Conservation (phyloP, 2,329 filamentous ascomycete genomes). For the Mariannaea sp. region DNA sequence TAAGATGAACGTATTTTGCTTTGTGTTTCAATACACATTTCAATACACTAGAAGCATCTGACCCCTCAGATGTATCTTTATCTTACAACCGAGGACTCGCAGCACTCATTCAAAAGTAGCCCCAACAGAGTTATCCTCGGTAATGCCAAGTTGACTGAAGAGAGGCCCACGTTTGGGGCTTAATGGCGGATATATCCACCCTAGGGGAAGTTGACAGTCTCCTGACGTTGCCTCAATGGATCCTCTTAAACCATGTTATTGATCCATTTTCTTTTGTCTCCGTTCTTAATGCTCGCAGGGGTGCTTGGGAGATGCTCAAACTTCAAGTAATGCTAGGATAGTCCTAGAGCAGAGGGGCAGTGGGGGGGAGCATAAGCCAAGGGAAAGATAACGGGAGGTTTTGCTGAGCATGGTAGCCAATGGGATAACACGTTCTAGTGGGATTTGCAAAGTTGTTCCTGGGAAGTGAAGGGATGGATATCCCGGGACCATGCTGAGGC, state of each 20-base stretch:
- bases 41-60: no score
- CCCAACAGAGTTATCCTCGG: slow-evolving; percentile 39
- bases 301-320: no score
- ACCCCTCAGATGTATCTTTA: no score
- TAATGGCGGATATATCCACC: slow-evolving; percentile 9
- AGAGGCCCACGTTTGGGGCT: slow-evolving; percentile 18
- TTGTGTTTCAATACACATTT: no score
- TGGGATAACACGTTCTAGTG: neutral
- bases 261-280: neutral
- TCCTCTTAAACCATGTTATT: neutral
- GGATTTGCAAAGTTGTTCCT: neutral
- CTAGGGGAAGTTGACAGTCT: slow-evolving; percentile 22
- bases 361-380: no score
- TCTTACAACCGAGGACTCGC: no score
- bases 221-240: slow-evolving; percentile 26
- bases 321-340: no score
- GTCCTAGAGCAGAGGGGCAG: slow-evolving; percentile 23
- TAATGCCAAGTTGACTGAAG: slow-evolving; percentile 24
- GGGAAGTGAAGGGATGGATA: no score
- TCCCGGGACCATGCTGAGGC: neutral
- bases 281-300: neutral
- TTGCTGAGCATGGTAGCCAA: slow-evolving; percentile 21
- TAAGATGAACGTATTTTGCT: no score
- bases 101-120: no score
- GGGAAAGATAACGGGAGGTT: neutral